phyloP scores from a whole-genome alignment of 2,329 filamentous ascomycete species.

The Beauveria varroae region DNA sequence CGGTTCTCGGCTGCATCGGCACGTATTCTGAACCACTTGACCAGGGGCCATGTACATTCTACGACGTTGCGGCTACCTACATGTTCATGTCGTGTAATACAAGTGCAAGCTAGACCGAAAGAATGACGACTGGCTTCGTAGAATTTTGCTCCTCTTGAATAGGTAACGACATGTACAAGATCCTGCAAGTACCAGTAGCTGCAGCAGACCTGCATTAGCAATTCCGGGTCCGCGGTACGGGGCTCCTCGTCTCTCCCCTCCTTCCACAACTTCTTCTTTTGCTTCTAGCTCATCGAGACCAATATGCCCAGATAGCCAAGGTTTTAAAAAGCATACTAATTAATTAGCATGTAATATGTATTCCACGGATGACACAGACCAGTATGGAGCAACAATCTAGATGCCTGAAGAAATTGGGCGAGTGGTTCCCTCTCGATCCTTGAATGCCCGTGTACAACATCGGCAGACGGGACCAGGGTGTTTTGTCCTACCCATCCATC shows the following conservation, averaged over 20 bases:
- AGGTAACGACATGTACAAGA: background rate
- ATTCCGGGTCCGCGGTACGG: slow-evolving; percentile 2
- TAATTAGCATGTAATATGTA: background rate
- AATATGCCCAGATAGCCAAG: background rate
- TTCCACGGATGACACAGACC: background rate
- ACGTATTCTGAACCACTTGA: background rate
- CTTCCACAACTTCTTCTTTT: background rate
- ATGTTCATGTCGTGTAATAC: background rate
- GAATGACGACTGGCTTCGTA: background rate
- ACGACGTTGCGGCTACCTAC: background rate
- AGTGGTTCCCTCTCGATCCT: too few relatives aligned
- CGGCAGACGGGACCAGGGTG: too few relatives aligned
- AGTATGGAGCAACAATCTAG: too few relatives aligned
- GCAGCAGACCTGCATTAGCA: background rate
- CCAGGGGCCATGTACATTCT: background rate
- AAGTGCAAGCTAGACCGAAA: background rate
- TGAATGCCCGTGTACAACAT: too few relatives aligned
- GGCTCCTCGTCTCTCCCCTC: background rate
- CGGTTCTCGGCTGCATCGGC: background rate
- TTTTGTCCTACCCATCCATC: too few relatives aligned
- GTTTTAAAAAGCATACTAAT: background rate
- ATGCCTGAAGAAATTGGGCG: too few relatives aligned
- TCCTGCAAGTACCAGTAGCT: background rate
- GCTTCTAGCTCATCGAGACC: background rate
- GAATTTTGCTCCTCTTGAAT: too few relatives aligned